Base-by-base conservation (phyloP, 148 eudicot genomes). In the Gaultheria prostrata region DNA sequence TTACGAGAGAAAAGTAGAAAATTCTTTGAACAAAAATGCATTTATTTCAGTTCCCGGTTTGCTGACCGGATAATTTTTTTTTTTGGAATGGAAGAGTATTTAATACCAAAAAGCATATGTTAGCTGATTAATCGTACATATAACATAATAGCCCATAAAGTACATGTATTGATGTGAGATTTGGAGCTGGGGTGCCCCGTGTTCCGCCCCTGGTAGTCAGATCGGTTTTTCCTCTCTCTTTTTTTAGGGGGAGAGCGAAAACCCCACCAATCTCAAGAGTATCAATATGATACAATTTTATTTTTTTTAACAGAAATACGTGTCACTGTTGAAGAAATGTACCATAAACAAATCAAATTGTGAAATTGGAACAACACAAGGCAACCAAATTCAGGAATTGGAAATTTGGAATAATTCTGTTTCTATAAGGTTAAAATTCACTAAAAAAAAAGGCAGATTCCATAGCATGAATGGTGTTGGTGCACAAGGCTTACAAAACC, bases 341-440 rank as follows among this genome's bases (percentile, higher is more conserved):
- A 28, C 43, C 39, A 5, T 18, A 30, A 14, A 17, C 33, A 18
- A 71, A 71, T 6, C 20, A 18, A 35, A 1, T n/a, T 24, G 1
- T 8, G 12, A 0, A 15, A 71, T 13, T 15, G 76, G 39, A 35
- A 71, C 21, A 35, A 35, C 11, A 15, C n/a, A 35, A 18, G 46
- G 46, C 46, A 18, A 71, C 35, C 46, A 33, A 71, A 32, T 32
- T 13, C 21, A 15, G 6, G 46, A 71, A 71, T 6, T 35, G 76
- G 76, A 71, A 71, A 71, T 33, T 15, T 35, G 76, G 76, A 71
- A 71, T 32, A 35, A 71, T 70, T 70, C 75, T 32, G 46, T 17
- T 71, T 39, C 7, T 35, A 14, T 71, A n/a, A 71, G 76, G 76
- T 17, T 6, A 17, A 33, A 75, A 75, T 75, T 45, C 78, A 74